These are phyloP conservation scores for Diospyros lotus DNA, from an alignment of 148 eudicot genomes.

Conservation along the genomic window DNA sequence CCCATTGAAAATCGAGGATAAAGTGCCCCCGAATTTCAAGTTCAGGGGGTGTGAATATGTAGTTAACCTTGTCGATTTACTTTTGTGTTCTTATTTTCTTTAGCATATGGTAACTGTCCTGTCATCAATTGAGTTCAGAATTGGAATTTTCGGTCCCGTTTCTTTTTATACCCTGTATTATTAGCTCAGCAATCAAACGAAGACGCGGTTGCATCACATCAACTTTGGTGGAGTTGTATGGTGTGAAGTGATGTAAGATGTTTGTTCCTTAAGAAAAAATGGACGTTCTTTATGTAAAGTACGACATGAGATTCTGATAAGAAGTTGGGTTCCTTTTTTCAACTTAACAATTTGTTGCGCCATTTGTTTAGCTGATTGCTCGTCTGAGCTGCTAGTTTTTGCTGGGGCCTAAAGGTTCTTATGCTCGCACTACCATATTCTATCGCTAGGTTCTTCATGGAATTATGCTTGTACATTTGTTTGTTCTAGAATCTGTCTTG, in stretches of 20 bases:
- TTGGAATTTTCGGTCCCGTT: neutral
- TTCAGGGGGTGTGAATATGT: too few relatives aligned
- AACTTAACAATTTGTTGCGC: slow-evolving; percentile 19
- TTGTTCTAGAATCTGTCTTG: slow-evolving; percentile 14
- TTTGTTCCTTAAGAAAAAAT: slow-evolving; percentile 12
- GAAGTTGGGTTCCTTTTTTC: slow-evolving; percentile 19
- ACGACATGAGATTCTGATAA: slow-evolving; percentile 17
- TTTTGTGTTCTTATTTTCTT: neutral
- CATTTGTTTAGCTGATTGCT: slow-evolving; percentile 10
- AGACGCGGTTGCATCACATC: slow-evolving; percentile 15
- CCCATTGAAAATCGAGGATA: too few relatives aligned
- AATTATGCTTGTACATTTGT: slow-evolving; percentile 10
- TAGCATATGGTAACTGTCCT: neutral
- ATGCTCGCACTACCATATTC: slow-evolving; percentile 9
- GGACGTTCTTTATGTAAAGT: slow-evolving; percentile 8
- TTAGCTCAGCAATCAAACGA: slow-evolving; percentile 4
- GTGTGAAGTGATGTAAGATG: slow-evolving; percentile 11
- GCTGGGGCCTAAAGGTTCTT: slow-evolving; percentile 21
- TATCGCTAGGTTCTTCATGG: neutral
- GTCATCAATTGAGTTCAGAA: neutral
- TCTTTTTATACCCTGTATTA: neutral
- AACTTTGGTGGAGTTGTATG: slow-evolving; percentile 18
- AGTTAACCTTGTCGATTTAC: neutral
- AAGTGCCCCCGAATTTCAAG: too few relatives aligned
- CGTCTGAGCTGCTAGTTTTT: neutral